These are phyloP conservation scores for Termitomyces eurrhizus DNA, from an alignment of 768 basidiomycete species.

Conservation along the genomic window DNA sequence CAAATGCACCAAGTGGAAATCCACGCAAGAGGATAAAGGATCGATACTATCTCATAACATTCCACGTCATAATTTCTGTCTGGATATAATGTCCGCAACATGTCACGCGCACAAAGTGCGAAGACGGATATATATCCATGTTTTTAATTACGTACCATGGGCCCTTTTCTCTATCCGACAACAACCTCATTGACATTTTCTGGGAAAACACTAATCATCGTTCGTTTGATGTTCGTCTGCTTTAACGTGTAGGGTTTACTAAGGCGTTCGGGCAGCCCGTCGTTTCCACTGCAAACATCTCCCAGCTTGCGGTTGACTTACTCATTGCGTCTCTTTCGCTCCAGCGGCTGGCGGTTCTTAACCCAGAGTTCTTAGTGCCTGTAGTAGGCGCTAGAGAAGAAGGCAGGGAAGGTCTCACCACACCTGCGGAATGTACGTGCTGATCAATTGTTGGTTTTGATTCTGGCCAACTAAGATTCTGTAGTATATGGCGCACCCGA, in stretches of 20 bases:
- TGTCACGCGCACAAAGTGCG: not conserved
- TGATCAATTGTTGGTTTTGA: not conserved
- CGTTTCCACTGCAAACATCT: slow-evolving; percentile 77
- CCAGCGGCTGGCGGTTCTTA: slow-evolving; percentile 56
- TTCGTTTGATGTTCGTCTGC: slow-evolving; percentile 23
- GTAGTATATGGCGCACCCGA: slow-evolving; percentile 62
- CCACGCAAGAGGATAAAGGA: not conserved
- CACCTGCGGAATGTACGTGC: slow-evolving; percentile 69
- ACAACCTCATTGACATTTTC: slow-evolving; percentile 20
- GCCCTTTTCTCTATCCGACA: slow-evolving; percentile 22
- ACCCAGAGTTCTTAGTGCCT: slow-evolving; percentile 61
- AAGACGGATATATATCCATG: not conserved
- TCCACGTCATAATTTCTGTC: too few relatives aligned
- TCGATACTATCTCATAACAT: too few relatives aligned
- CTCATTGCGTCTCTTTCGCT: slow-evolving; percentile 65
- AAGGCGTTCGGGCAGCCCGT: slow-evolving; percentile 43
- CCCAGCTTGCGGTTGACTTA: slow-evolving; percentile 75
- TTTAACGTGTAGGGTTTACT: slow-evolving; percentile 9
- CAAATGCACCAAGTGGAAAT: not conserved
- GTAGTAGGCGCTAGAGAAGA: slow-evolving; percentile 72
- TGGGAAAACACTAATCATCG: slow-evolving; percentile 42
- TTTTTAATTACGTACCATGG: not conserved
- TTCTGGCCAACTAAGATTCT: slow-evolving; percentile 2
- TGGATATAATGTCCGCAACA: not conserved
- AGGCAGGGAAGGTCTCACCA: slow-evolving; percentile 56